A percentile compares a stretch with the other conserved stretches of the same genome.
These are phyloP conservation scores for Ascochyta rabiei DNA, from an alignment of 2,329 filamentous ascomycete species.

Conservation along the genomic window DNA sequence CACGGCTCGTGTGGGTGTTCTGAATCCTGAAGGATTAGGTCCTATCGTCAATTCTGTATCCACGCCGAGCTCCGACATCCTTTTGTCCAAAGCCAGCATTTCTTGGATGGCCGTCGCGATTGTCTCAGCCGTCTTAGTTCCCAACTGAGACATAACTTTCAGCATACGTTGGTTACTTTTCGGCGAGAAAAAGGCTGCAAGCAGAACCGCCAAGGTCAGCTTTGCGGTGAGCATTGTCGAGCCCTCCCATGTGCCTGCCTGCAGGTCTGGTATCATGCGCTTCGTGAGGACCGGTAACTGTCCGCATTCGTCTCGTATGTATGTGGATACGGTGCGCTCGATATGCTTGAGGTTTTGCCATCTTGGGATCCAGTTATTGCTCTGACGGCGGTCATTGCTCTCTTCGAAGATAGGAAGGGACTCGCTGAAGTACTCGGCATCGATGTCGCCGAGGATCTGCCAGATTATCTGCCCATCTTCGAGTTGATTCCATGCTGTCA, in stretches of 20 bases:
- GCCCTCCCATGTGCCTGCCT: slow-evolving; percentile 55
- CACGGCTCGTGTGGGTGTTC: slow-evolving; percentile 40
- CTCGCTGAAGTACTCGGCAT: slow-evolving; percentile 56
- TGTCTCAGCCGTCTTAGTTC: slow-evolving; percentile 43
- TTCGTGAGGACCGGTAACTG: slow-evolving; percentile 49
- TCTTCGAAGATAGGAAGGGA: slow-evolving; percentile 54
- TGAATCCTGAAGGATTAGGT: slow-evolving; percentile 39
- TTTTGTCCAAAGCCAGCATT: slow-evolving; percentile 45
- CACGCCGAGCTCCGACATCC: slow-evolving; percentile 45
- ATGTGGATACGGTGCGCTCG: slow-evolving; percentile 55
- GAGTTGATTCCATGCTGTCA: slow-evolving; percentile 51
- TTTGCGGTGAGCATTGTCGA: slow-evolving; percentile 49
- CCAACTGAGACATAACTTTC: slow-evolving; percentile 47
- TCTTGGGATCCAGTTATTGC: slow-evolving; percentile 57
- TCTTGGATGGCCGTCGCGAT: slow-evolving; percentile 51
- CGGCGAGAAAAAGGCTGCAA: slow-evolving; percentile 55
- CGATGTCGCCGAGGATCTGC: slow-evolving; percentile 56
- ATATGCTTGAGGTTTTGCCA: slow-evolving; percentile 61
- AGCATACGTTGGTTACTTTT: slow-evolving; percentile 57
- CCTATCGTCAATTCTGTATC: slow-evolving; percentile 45
- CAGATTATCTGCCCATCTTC: slow-evolving; percentile 56
- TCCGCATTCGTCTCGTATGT: slow-evolving; percentile 55
- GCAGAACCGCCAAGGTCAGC: slow-evolving; percentile 57
- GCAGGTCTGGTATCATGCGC: slow-evolving; percentile 54
- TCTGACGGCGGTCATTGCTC: slow-evolving; percentile 46